A percentile compares a stretch with the other conserved stretches of the same genome.
These are phyloP conservation scores for Inga oerstediana DNA, from an alignment of 306 rosid species.

Conservation along the genomic window DNA sequence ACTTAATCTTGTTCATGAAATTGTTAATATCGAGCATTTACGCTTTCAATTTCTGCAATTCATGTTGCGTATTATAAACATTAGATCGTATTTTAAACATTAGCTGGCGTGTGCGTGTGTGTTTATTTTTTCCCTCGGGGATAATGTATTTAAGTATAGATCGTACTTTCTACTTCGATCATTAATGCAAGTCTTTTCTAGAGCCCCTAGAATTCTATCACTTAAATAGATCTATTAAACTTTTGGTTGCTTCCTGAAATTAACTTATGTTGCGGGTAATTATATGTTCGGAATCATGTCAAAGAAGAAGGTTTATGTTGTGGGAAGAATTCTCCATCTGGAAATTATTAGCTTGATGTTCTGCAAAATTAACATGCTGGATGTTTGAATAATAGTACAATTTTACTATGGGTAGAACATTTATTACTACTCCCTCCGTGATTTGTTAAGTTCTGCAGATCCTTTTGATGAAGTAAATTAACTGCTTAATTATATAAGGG, in stretches of 20 bases:
- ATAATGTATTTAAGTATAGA: not conserved
- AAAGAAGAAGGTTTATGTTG: not conserved
- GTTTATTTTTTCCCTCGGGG: not conserved
- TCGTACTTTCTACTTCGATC: not conserved
- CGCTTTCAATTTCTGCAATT: not conserved
- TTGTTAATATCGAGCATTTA: not conserved
- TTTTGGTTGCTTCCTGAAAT: not conserved
- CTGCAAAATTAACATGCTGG: not conserved
- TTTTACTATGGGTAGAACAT: not conserved
- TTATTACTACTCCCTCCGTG: not conserved
- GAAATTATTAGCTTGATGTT: not conserved
- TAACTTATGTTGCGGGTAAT: not conserved
- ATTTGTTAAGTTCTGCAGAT: not conserved
- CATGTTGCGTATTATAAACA: not conserved
- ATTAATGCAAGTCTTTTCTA: not conserved
- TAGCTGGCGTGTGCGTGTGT: not conserved
- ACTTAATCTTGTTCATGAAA: not conserved
- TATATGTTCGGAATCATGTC: conserved; percentile 6
- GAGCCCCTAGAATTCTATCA: not conserved
- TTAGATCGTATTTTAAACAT: not conserved
- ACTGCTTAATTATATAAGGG: not conserved
- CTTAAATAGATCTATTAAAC: not conserved
- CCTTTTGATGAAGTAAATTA: conserved; percentile 9
- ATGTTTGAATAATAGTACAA: not conserved
- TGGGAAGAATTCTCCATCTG: not conserved